These are phyloP conservation scores for Amauroascus niger DNA, from an alignment of 2,329 filamentous ascomycete genomes.

Conservation along the genomic window DNA sequence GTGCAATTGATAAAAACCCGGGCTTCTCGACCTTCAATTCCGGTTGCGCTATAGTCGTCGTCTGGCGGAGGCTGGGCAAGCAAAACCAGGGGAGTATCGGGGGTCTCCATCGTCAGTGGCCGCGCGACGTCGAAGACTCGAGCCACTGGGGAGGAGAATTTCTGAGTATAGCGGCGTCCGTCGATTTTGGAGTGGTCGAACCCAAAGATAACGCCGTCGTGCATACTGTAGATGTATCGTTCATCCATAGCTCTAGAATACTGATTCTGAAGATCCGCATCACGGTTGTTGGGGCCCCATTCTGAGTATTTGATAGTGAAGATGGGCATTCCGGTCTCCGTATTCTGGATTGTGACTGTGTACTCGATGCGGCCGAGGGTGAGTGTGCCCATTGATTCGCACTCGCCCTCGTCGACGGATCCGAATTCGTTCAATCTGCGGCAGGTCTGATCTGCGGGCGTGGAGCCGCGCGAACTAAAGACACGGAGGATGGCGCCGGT, in stretches of 20 bases:
- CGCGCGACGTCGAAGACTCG: constrained; percentile 82
- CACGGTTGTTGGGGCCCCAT: constrained; percentile 86
- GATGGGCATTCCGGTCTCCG: constrained; percentile 61
- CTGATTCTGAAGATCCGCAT: constrained; percentile 76
- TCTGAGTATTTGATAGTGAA: constrained; percentile 89
- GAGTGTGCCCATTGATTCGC: constrained; percentile 67
- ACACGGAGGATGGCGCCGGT: constrained; percentile 74
- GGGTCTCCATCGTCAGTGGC: constrained; percentile 55
- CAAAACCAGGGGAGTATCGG: constrained; percentile 67
- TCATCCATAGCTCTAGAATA: constrained; percentile 73
- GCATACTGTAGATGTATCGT: constrained; percentile 77
- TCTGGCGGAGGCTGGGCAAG: constrained; percentile 68
- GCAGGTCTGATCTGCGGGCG: constrained; percentile 65
- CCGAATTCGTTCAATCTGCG: constrained; percentile 55
- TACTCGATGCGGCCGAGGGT: constrained; percentile 84
- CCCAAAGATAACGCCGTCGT: constrained; percentile 74
- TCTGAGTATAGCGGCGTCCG: constrained; percentile 55
- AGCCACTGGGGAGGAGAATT: constrained; percentile 67
- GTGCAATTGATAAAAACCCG: constrained; percentile 82
- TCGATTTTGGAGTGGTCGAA: constrained; percentile 56
- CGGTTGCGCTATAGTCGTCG: constrained; percentile 30
- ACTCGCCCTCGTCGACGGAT: constrained; percentile 56
- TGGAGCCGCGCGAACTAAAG: constrained; percentile 66
- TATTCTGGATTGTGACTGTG: constrained; percentile 71
- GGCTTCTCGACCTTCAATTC: constrained; percentile 45